Evolutionary conservation across 345 rosid species (phyloP), one percentile per base, ranked within the genome.

Genomic region (Punica granatum): DNA sequence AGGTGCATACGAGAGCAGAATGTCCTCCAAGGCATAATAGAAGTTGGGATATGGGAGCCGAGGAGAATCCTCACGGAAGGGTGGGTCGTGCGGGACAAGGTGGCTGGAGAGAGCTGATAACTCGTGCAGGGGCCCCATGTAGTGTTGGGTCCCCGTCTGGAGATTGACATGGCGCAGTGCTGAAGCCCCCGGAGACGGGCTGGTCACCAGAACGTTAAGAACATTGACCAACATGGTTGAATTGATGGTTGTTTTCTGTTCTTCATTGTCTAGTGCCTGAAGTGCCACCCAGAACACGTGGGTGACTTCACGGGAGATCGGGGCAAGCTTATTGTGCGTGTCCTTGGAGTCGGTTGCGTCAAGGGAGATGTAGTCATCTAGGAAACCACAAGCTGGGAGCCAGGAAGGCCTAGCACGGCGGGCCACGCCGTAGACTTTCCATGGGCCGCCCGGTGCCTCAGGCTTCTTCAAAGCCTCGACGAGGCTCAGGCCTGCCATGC

Each of bases 231-330:
- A 32, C 82, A 75, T 75, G 23, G 60, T 23, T 11, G 70, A 8
- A 54, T 78, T 81, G 4, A 65, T 3, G 2, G 11, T 8, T 26
- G 72, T 10, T 14, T 81, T 81, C 9, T 8, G 67, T 31, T 72
- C 70, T 63, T 81, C 75, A 12, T 6, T 64, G n/a, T 67, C 73
- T 0, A 37, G 60, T 10, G 74, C 67, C 36, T 76, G 77, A 18
- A 74, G 46, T 3, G 79, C 73, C 11, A 81, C 82, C 82, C 80
- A 78, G 33, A 81, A 81, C 26, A 81, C 73, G 7, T 78, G 80
- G 31, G 75, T 78, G 53, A 72, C 54, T 37, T 76, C 49, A 9
- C 21, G 10, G 2, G 74, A 25, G 3, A 81, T 4, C 1, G 74
- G 64, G 0, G 65, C 3, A 32, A 81, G 77, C 15, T 51, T 73